Base-by-base conservation (phyloP, 306 rosid genomes). In the Hylodesmum podocarpum region DNA sequence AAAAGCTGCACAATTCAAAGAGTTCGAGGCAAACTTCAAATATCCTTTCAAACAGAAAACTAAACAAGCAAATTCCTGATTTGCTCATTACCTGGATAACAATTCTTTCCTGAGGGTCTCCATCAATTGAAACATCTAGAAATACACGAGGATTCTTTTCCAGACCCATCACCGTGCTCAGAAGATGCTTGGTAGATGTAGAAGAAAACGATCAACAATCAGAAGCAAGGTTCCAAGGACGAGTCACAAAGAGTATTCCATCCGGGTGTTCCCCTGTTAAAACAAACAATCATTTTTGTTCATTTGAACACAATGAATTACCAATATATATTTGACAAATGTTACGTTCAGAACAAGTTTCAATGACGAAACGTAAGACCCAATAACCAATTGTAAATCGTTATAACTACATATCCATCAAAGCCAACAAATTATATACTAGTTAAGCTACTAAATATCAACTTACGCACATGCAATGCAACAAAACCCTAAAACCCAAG, bases 1-100 rank as follows among this genome's bases (percentile, higher is more conserved):
- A 93, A 96, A 85, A 96, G 99, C 99, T 96, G 96, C 91, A 85
- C 51, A 64, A 78, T 87, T 33, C 82, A 76, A 85, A 66, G 25
- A 66, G 50, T 76, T 19, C 14, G 33, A 66, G 28, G 58, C 66
- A 25, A 70, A 24, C 19, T 40, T 80, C 58, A 83, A 13, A 68
- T 57, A 54, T 68, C 31, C 25, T 29, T 33, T 18, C 12, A 62
- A 13, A n/a, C 55, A 41, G 40, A 44, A 4, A 57, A 44, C 11
- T 44, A 14, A 68, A 43, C 50, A 24, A 75, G 19, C 54, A 29
- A 37, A 18, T 10, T 22, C 28, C 27, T 15, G 59, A 13, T 66
- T 72, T 59, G 34, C 58, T 19, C 40, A 61, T 63, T 85, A 96
- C 99, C 97, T 92, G 94, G 0, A 96, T 87, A 33, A 85, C 82